A percentile compares a stretch with the other conserved stretches of the same genome.
phyloP scores from a whole-genome alignment of 306 rosid species.

The Cicer chorassanicum region DNA sequence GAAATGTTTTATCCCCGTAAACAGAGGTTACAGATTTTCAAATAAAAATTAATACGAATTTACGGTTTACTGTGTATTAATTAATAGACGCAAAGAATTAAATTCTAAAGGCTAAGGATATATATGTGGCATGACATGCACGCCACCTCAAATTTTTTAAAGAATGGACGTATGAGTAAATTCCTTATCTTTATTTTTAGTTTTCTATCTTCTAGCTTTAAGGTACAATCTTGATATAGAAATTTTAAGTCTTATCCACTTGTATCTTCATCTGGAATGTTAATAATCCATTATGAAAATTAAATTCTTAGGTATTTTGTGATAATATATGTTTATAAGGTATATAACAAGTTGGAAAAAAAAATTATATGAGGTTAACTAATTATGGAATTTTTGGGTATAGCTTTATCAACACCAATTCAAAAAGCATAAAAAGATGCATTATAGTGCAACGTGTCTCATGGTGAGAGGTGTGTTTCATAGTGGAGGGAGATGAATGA shows the following conservation, averaged over 20 bases:
- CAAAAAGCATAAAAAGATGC: slow-evolving; percentile 22
- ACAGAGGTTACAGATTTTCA: too few species aligned
- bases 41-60: not conserved
- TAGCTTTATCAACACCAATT: not conserved
- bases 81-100: slow-evolving; percentile 37
- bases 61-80: not conserved
- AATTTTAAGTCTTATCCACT: slow-evolving; percentile 45
- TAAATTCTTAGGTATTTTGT: slow-evolving; percentile 27
- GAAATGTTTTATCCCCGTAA: too few species aligned
- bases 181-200: slow-evolving; percentile 46
- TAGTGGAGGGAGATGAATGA: slow-evolving; percentile 37
- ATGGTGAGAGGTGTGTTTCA: slow-evolving; percentile 43
- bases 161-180: slow-evolving; percentile 47
- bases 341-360: not conserved
- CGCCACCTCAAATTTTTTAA: slow-evolving; percentile 47
- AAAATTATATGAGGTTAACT: too few species aligned
- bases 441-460: slow-evolving; percentile 30
- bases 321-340: not conserved
- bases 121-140: slow-evolving; percentile 37
- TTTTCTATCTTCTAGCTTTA: slow-evolving; percentile 42
- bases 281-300: slow-evolving; percentile 24
- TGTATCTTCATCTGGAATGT: slow-evolving; percentile 45
- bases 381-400: too few species aligned
- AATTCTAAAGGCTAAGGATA: slow-evolving; percentile 41
- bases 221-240: slow-evolving; percentile 30